Percentiles rank a stretch among this genome's conserved stretches.
phyloP scores from a whole-genome alignment of 2,329 filamentous ascomycete genomes.

The Allantophomopsis cytisporea region DNA sequence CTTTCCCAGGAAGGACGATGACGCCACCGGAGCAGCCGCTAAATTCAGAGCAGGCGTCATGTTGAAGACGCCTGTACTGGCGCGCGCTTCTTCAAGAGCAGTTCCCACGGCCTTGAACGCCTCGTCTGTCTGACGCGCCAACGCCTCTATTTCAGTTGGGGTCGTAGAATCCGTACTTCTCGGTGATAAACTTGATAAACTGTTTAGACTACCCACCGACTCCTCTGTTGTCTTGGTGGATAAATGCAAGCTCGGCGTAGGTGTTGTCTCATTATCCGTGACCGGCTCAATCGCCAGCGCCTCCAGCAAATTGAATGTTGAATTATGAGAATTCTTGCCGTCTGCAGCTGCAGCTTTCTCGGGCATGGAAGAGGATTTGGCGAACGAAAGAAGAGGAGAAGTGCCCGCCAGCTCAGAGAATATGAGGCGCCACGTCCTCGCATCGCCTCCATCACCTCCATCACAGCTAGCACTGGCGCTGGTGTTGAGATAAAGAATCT shows the following conservation, averaged over 20 bases:
- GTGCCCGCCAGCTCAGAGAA: slow-evolving; percentile 6
- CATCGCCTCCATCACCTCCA: slow-evolving; percentile 3
- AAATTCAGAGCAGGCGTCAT: neutral
- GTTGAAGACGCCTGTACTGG: slow-evolving; percentile 11
- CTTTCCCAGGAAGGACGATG: slow-evolving; percentile 7
- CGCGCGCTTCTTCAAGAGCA: slow-evolving; percentile 24
- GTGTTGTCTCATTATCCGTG: slow-evolving; percentile 8
- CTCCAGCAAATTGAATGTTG: slow-evolving; percentile 16
- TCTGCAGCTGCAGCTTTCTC: neutral
- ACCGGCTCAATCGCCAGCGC: slow-evolving; percentile 14
- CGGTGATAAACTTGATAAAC: slow-evolving; percentile 3
- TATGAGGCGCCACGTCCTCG: slow-evolving; percentile 11
- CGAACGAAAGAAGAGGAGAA: slow-evolving; percentile 2
- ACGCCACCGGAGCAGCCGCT: neutral
- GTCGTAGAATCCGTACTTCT: neutral
- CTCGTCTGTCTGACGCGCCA: slow-evolving; percentile 34
- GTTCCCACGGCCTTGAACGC: slow-evolving; percentile 32
- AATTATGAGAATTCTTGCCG: slow-evolving; percentile 7
- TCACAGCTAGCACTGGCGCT: too few species aligned
- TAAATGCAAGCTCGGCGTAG: too few species aligned
- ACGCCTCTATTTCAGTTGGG: slow-evolving; percentile 19
- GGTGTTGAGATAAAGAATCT: slow-evolving; percentile 4
- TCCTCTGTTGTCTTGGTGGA: too few species aligned
- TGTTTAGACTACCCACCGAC: neutral
- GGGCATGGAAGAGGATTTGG: neutral